Percentiles rank a stretch among this genome's conserved stretches.
These are phyloP conservation scores for Lentinula novae-zelandiae DNA, from an alignment of 1,284 basidiomycete species.

Conservation along the genomic window DNA sequence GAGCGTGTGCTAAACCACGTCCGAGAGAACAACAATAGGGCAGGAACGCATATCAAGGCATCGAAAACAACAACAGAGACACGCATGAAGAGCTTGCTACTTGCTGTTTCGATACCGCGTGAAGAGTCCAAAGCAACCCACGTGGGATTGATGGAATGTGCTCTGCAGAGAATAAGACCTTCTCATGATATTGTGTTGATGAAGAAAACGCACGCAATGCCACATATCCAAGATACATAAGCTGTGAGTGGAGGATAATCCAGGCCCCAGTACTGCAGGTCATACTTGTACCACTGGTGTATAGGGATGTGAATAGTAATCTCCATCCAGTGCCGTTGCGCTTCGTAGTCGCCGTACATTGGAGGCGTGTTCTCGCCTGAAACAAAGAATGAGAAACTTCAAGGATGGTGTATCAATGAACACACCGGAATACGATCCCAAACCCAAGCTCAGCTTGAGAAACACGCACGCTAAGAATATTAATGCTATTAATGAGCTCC, in stretches of 20 bases:
- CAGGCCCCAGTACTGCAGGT: slow-evolving; percentile 87
- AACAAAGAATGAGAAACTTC: slow-evolving; percentile 3
- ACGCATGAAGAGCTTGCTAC: slow-evolving; percentile 79
- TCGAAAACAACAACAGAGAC: slow-evolving; percentile 72
- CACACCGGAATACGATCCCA: slow-evolving; percentile 83
- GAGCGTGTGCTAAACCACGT: slow-evolving; percentile 67
- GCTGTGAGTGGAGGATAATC: slow-evolving; percentile 93
- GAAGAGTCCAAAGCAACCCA: slow-evolving; percentile 78
- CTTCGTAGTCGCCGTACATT: slow-evolving; percentile 91
- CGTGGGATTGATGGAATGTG: slow-evolving; percentile 57
- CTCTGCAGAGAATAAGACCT: slow-evolving; percentile 20
- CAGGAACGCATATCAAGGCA: slow-evolving; percentile 71
- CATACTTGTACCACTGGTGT: slow-evolving; percentile 82
- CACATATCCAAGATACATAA: slow-evolving; percentile 81
- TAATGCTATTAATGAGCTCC: slow-evolving; percentile 51
- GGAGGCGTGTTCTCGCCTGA: slow-evolving; percentile 70
- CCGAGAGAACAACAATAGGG: slow-evolving; percentile 58
- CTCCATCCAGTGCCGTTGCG: slow-evolving; percentile 94
- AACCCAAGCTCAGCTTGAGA: slow-evolving; percentile 65
- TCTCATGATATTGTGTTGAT: too few relatives aligned
- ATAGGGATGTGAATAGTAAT: slow-evolving; percentile 75
- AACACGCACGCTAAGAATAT: slow-evolving; percentile 49
- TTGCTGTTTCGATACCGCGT: slow-evolving; percentile 71
- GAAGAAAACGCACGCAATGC: slow-evolving; percentile 47
- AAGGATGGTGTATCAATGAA: neutral